phyloP scores from a whole-genome alignment of 805 yeast species.

The Cyberlindnera xishuangbannaensis region DNA sequence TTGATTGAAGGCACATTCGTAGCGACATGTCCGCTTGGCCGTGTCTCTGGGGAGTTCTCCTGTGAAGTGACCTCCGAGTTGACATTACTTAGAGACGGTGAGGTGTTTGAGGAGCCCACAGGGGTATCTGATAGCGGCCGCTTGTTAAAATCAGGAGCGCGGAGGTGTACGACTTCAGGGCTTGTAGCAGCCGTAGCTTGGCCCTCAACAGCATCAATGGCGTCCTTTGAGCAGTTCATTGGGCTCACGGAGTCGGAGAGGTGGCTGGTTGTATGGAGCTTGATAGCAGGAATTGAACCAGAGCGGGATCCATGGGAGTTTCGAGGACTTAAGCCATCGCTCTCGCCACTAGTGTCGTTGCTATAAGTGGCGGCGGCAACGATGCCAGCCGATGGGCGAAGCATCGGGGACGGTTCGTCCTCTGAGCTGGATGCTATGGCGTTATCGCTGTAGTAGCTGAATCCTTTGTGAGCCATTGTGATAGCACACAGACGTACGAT shows the following conservation, averaged over 20 bases:
- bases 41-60: constrained; percentile 25
- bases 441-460: constrained; percentile 15
- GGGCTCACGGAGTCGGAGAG: constrained; percentile 4
- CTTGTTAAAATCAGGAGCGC: constrained; percentile 50
- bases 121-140: constrained; percentile 77
- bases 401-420: constrained; percentile 16
- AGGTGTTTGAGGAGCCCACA: constrained; percentile 46
- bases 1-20: constrained; percentile 19
- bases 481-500: no score
- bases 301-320: no score
- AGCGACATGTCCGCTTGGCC: constrained; percentile 4
- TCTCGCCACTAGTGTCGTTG: not conserved
- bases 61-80: constrained; percentile 26
- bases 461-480: constrained; percentile 3
- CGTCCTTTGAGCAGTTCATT: constrained; percentile 2
- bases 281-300: not conserved
- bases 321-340: constrained; percentile 4
- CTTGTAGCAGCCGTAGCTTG: no score
- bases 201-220: constrained; percentile 1
- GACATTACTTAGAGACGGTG: constrained; percentile 38
- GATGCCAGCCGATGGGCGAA: constrained; percentile 11
- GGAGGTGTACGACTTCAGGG: constrained; percentile 2
- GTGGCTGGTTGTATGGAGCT: constrained; percentile 2
- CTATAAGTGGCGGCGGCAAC: no score
- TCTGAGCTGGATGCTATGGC: constrained; percentile 23